Evolutionary conservation across 108 stramenopile genomes (phyloP).

Genomic region (Nannochloropsis oceanica): DNA sequence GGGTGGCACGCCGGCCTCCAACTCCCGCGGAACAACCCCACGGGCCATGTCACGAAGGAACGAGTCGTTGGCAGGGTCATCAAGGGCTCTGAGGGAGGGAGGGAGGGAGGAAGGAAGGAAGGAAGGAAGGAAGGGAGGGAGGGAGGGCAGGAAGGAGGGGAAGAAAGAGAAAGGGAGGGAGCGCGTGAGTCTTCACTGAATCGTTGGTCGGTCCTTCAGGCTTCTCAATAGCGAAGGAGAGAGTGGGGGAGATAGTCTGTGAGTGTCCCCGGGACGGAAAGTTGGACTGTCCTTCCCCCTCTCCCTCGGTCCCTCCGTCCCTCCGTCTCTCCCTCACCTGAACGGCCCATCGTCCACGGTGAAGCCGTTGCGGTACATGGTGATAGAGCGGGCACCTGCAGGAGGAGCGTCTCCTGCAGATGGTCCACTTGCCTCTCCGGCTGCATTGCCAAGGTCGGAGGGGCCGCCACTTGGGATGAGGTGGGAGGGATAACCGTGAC

Average conservation of each 20-base stretch:
- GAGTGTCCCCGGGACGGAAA: no score
- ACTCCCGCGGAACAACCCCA: slow-evolving; percentile 36
- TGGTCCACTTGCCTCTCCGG: no score
- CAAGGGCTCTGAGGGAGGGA: no score
- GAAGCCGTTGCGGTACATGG: slow-evolving; percentile 86
- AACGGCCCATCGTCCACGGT: slow-evolving; percentile 82
- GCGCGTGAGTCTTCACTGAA: background rate
- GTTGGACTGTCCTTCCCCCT: no score
- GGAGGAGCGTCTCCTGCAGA: background rate
- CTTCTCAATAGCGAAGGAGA: background rate
- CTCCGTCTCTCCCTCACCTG: slow-evolving; percentile 43
- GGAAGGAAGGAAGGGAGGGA: background rate
- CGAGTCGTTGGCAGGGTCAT: slow-evolving; percentile 66
- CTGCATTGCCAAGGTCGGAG: no score
- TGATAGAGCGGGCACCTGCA: slow-evolving; percentile 44
- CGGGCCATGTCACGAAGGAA: slow-evolving; percentile 62
- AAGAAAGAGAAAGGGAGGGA: background rate
- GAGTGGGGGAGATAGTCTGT: background rate
- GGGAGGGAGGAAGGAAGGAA: no score
- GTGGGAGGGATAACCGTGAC: no score
- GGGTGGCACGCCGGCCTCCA: background rate
- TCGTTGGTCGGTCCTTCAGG: no score
- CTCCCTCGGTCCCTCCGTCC: no score
- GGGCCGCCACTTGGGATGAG: no score
- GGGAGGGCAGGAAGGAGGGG: background rate